Conservation (phyloP, 257 asterid genomes). For the Penstemon barbatus region DNA sequence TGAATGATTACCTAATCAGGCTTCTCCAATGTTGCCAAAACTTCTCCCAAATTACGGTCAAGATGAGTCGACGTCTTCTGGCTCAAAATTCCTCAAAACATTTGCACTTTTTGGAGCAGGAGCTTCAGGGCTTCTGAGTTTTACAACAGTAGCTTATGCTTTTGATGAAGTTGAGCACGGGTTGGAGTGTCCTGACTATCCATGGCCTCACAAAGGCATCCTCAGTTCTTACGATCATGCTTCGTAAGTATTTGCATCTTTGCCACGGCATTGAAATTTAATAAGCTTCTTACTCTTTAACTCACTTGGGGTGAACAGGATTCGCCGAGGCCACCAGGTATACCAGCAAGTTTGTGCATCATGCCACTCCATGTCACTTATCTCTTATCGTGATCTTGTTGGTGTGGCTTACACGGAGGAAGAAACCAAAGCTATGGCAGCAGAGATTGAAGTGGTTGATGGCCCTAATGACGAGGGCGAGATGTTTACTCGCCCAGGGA, state of each 20-base stretch:
- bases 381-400: slow-evolving; percentile 77
- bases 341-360: slow-evolving; percentile 82
- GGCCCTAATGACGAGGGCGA: slow-evolving; percentile 89
- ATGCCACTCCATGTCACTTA: slow-evolving; percentile 80
- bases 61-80: slow-evolving; percentile 39
- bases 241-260: slow-evolving; percentile 49
- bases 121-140: slow-evolving; percentile 53
- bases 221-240: slow-evolving; percentile 68
- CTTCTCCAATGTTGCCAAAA: slow-evolving; percentile 23
- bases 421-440: slow-evolving; percentile 84
- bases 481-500: slow-evolving; percentile 80
- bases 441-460: slow-evolving; percentile 79
- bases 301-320: slow-evolving; percentile 36
- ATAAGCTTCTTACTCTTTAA: neutral
- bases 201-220: slow-evolving; percentile 74
- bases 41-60: slow-evolving; percentile 37
- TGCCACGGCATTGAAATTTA: neutral
- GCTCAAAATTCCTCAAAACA: slow-evolving; percentile 39
- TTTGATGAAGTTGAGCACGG: slow-evolving; percentile 76
- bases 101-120: slow-evolving; percentile 58
- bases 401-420: slow-evolving; percentile 88
- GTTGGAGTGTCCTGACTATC: slow-evolving; percentile 56
- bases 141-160: slow-evolving; percentile 48
- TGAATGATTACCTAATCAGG: slow-evolving; percentile 27
- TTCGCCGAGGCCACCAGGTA: slow-evolving; percentile 79